Percentiles rank a stretch among this genome's conserved stretches.
phyloP scores from a whole-genome alignment of 331 rosid genomes.

The Pyracantha coccinea region DNA sequence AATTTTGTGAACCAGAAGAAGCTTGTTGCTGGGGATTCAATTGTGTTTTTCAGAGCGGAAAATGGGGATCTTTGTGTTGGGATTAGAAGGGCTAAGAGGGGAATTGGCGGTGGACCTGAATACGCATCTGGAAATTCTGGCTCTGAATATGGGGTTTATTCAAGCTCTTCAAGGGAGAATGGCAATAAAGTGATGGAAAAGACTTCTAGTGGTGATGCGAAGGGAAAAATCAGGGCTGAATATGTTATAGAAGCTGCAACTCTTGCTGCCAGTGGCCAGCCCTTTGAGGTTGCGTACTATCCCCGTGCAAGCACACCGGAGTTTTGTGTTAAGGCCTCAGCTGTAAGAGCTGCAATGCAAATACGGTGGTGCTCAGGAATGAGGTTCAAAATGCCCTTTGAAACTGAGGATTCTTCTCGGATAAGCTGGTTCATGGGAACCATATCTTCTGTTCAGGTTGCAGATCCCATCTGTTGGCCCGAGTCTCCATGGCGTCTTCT shows the following conservation, averaged over 20 bases:
- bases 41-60: constrained; percentile 74
- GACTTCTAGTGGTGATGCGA: constrained; percentile 23
- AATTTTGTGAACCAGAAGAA: constrained; percentile 87
- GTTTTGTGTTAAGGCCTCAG: constrained; percentile 68
- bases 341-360: constrained; percentile 70
- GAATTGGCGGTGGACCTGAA: constrained; percentile 63
- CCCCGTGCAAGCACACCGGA: constrained; percentile 84
- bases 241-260: constrained; percentile 66
- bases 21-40: constrained; percentile 94
- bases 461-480: constrained; percentile 71
- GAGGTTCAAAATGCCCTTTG: constrained; percentile 97
- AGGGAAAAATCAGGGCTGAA: constrained; percentile 42
- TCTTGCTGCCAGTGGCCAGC: constrained; percentile 64
- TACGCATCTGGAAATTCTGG: constrained; percentile 37
- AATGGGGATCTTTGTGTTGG: constrained; percentile 94
- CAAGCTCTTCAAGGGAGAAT: constrained; percentile 28
- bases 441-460: constrained; percentile 56
- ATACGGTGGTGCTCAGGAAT: constrained; percentile 74
- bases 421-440: constrained; percentile 99
- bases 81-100: constrained; percentile 85
- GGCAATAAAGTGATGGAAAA: constrained; percentile 18
- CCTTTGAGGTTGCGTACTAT: constrained; percentile 75
- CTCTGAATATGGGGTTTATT: constrained; percentile 32
- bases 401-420: constrained; percentile 90
- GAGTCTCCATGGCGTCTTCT: constrained; percentile 94